Percentiles rank a stretch among this genome's conserved stretches.
These are phyloP conservation scores for Tephrocybe rancida DNA, from an alignment of 768 basidiomycete species.

Conservation along the genomic window DNA sequence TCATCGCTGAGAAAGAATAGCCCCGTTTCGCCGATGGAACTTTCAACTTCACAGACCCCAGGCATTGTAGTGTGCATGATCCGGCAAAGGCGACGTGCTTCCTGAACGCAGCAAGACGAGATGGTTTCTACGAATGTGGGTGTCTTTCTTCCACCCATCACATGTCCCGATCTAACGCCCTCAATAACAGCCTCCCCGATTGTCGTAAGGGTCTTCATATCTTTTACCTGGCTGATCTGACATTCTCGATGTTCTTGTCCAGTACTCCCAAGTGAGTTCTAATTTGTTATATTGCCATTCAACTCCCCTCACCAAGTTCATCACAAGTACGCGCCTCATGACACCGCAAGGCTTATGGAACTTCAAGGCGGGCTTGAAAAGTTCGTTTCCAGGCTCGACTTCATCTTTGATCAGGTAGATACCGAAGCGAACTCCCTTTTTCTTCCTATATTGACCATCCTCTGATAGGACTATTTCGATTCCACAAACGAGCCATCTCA, in stretches of 20 bases:
- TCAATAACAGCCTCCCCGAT: conserved; percentile 47
- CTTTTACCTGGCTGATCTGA: background rate
- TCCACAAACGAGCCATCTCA: conserved; percentile 66
- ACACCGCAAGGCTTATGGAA: conserved; percentile 60
- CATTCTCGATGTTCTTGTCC: background rate
- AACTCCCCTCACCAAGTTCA: background rate
- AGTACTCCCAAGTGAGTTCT: conserved; percentile 56
- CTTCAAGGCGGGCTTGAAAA: conserved; percentile 59
- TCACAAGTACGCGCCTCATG: conserved; percentile 63
- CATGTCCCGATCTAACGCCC: background rate
- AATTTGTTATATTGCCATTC: background rate
- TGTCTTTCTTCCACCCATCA: background rate
- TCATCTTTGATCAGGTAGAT: conserved; percentile 54
- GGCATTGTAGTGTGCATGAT: conserved; percentile 68
- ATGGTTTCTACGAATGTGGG: conserved; percentile 65
- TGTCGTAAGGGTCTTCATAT: conserved; percentile 40
- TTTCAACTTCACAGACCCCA: conserved; percentile 66
- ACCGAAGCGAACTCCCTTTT: background rate
- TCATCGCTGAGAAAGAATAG: conserved; percentile 26
- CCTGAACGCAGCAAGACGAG: conserved; percentile 52
- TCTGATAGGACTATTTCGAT: conserved; percentile 56
- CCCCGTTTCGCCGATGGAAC: conserved; percentile 57
- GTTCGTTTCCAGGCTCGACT: conserved; percentile 58
- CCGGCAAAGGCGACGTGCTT: conserved; percentile 60
- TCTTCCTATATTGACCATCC: background rate